Conservation (phyloP, 2,329 filamentous ascomycete genomes). For the Cordyceps tenuipes region DNA sequence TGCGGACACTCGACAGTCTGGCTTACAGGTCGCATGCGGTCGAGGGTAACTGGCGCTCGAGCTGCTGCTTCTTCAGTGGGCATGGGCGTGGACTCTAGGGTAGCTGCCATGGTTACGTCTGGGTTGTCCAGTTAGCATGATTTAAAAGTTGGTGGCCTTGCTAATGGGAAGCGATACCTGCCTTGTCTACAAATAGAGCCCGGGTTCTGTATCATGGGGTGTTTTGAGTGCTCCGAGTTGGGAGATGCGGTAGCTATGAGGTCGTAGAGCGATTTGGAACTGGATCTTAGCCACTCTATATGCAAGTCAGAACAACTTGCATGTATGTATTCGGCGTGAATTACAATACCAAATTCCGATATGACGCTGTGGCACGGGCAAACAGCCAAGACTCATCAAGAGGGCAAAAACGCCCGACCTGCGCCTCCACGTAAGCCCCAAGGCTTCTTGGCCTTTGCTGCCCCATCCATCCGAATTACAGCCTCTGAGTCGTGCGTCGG, state of each 20-base stretch:
- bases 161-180: too few species aligned
- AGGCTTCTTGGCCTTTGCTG: neutral
- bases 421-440: neutral
- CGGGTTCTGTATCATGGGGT: too few species aligned
- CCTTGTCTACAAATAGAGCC: too few species aligned
- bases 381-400: neutral
- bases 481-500: neutral
- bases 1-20: constrained; percentile 22
- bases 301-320: neutral
- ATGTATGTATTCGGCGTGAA: too few species aligned
- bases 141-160: too few species aligned
- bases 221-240: too few species aligned
- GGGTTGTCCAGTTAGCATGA: neutral
- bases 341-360: too few species aligned
- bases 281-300: neutral
- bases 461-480: neutral
- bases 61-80: neutral
- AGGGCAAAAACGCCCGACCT: neutral
- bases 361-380: neutral
- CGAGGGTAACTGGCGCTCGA: neutral
- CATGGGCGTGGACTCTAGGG: neutral
- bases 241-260: too few species aligned
- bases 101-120: neutral
- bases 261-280: too few species aligned
- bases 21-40: neutral